These are phyloP conservation scores for Wallacemonas collosoma DNA, from an alignment of 208 protist species.

Conservation along the genomic window DNA sequence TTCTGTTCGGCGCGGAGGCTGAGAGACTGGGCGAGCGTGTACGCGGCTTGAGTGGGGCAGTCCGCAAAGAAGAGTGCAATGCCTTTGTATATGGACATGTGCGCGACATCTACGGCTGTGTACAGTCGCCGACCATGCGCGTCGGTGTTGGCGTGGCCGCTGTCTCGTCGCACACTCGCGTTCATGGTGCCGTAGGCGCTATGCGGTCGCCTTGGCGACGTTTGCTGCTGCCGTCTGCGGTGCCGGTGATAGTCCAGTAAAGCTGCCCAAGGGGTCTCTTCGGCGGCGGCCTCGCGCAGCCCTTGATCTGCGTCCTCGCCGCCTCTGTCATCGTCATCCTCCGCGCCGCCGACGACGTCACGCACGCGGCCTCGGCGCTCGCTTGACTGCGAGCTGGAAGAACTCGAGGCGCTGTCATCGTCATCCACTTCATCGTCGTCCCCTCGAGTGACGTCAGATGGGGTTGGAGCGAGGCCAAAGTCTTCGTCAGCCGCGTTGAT, in stretches of 20 bases:
- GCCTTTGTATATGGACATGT: conserved; percentile 45
- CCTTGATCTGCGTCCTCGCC: not conserved
- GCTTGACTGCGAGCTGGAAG: no score
- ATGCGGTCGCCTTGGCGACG: not conserved
- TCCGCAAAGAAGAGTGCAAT: conserved; percentile 58
- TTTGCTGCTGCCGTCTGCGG: not conserved
- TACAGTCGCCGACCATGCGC: not conserved
- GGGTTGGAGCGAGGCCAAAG: not conserved
- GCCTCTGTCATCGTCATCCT: not conserved
- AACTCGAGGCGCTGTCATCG: not conserved
- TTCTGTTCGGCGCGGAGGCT: conserved; percentile 4
- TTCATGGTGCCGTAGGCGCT: not conserved
- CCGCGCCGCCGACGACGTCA: conserved; percentile 4
- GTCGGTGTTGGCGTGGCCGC: not conserved
- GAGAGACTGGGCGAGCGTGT: conserved; percentile 64
- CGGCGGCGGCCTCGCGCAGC: no score
- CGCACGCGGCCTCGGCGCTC: not conserved
- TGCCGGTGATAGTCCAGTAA: conserved; percentile 13
- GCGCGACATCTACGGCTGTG: conserved; percentile 20
- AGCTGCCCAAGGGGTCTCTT: conserved; percentile 6
- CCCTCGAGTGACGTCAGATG: not conserved
- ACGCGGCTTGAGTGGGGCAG: conserved; percentile 39
- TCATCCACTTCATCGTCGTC: not conserved
- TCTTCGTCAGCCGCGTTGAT: conserved; percentile 3
- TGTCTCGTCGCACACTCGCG: no score